Percentiles rank a stretch among this genome's conserved stretches.
phyloP scores from a whole-genome alignment of 2,329 filamentous ascomycete genomes.

The Pseudopithomyces maydicus region DNA sequence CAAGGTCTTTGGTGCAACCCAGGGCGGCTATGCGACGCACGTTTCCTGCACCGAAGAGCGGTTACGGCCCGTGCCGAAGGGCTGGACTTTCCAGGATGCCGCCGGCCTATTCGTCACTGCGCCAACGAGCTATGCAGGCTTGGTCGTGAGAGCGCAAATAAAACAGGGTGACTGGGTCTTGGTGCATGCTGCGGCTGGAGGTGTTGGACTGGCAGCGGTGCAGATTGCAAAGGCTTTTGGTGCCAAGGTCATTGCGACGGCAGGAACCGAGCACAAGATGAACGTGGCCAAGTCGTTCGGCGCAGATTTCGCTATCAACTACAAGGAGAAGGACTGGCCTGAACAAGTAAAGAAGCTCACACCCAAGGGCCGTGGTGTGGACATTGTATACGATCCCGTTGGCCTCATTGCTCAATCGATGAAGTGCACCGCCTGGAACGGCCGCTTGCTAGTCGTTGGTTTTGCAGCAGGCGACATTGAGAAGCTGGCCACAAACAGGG shows the following conservation, averaged over 20 bases:
- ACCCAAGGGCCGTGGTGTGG: slow-evolving; percentile 74
- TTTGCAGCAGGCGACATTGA: slow-evolving; percentile 88
- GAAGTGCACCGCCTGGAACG: slow-evolving; percentile 95
- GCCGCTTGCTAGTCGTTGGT: slow-evolving; percentile 82
- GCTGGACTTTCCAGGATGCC: slow-evolving; percentile 84
- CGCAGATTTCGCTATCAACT: slow-evolving; percentile 83
- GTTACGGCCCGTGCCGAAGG: slow-evolving; percentile 74
- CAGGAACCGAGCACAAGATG: slow-evolving; percentile 78
- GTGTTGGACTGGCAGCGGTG: slow-evolving; percentile 88
- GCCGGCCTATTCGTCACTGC: slow-evolving; percentile 91
- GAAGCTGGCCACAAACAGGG: slow-evolving; percentile 90
- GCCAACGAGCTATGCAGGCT: slow-evolving; percentile 83
- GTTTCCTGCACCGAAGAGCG: slow-evolving; percentile 69
- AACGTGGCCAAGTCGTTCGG: slow-evolving; percentile 80
- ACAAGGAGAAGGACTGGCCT: slow-evolving; percentile 67
- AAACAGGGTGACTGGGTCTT: slow-evolving; percentile 82
- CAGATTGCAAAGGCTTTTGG: slow-evolving; percentile 93
- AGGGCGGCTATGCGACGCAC: slow-evolving; percentile 85
- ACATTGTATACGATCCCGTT: slow-evolving; percentile 95
- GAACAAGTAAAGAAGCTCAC: slow-evolving; percentile 77
- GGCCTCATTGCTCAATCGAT: slow-evolving; percentile 85
- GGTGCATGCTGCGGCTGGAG: slow-evolving; percentile 89
- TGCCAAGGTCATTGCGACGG: slow-evolving; percentile 91
- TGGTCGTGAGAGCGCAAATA: slow-evolving; percentile 78
- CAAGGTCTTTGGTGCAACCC: slow-evolving; percentile 82